Conservation (phyloP, 306 rosid genomes). For the Trifolium dubium region DNA sequence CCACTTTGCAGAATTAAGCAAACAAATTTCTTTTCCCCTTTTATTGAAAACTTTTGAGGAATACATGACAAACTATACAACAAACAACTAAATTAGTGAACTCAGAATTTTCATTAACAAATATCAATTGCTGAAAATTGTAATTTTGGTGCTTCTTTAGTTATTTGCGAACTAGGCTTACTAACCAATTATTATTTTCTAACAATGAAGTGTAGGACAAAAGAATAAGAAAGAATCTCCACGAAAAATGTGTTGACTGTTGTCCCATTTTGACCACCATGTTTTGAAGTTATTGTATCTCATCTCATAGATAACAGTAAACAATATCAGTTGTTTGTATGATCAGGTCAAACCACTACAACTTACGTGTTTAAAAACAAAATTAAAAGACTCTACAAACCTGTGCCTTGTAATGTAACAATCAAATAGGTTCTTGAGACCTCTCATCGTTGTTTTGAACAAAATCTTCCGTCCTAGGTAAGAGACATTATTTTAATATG, state of each 20-base stretch:
- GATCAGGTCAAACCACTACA: slow-evolving; percentile 21
- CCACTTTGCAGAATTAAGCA: slow-evolving; percentile 7
- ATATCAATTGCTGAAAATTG: slow-evolving; percentile 6
- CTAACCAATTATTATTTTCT: slow-evolving; percentile 20
- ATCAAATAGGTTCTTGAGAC: slow-evolving; percentile 45
- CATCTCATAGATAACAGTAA: slow-evolving; percentile 9
- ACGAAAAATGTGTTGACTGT: slow-evolving; percentile 15
- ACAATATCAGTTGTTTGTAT: background rate
- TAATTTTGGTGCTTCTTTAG: slow-evolving; percentile 12
- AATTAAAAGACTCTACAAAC: slow-evolving; percentile 44
- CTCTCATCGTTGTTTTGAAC: slow-evolving; percentile 47
- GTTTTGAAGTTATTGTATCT: slow-evolving; percentile 34
- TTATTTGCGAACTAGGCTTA: slow-evolving; percentile 4
- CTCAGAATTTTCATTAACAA: slow-evolving; percentile 5
- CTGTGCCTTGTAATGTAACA: slow-evolving; percentile 46
- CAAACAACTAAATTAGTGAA: slow-evolving; percentile 10
- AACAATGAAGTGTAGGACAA: slow-evolving; percentile 16
- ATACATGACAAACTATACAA: background rate
- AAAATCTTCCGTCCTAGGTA: slow-evolving; percentile 57
- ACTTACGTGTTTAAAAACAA: slow-evolving; percentile 17
- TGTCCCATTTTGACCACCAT: slow-evolving; percentile 18
- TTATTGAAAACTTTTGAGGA: background rate
- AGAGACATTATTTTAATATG: slow-evolving; percentile 14
- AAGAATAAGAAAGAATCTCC: background rate
- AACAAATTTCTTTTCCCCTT: background rate